A percentile compares a stretch with the other conserved stretches of the same genome.
Conservation (phyloP, 1,139 yeast genomes). For the Hyphopichia khmerensis region DNA sequence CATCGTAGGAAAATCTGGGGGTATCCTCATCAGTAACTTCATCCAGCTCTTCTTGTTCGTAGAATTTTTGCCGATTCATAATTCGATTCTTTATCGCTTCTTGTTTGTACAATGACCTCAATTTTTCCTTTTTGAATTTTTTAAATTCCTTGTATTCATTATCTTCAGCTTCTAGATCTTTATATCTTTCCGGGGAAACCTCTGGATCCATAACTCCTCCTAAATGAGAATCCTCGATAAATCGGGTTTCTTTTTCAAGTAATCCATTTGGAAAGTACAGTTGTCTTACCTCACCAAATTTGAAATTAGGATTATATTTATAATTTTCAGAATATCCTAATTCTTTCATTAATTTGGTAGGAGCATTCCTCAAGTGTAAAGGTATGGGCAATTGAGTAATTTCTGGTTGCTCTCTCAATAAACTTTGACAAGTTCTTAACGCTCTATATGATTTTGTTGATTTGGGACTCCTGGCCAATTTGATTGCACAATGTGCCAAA, state of each 20-base stretch:
- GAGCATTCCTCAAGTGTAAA: slow-evolving; percentile 87
- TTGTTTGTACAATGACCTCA: background rate
- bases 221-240: slow-evolving; percentile 41
- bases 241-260: slow-evolving; percentile 24
- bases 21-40: slow-evolving; percentile 4
- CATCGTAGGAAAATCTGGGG: slow-evolving; percentile 29
- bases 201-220: slow-evolving; percentile 28
- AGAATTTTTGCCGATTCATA: slow-evolving; percentile 1
- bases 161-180: slow-evolving; percentile 20
- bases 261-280: slow-evolving; percentile 61
- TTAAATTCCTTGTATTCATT: slow-evolving; percentile 30
- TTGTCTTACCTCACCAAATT: slow-evolving; percentile 72
- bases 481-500: slow-evolving; percentile 88
- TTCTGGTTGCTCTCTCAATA: slow-evolving; percentile 60
- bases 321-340: slow-evolving; percentile 82
- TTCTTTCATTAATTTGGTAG: slow-evolving; percentile 85
- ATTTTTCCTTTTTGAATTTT: slow-evolving; percentile 4
- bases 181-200: slow-evolving; percentile 21
- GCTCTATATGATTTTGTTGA: slow-evolving; percentile 84
- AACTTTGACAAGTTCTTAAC: slow-evolving; percentile 60
- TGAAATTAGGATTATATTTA: slow-evolving; percentile 81
- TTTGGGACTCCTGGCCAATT: slow-evolving; percentile 81
- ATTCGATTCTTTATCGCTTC: background rate
- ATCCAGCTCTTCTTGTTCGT: slow-evolving; percentile 6
- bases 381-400: slow-evolving; percentile 68